Conservation (phyloP, 164 flowering plant genomes). For the Macadamia tetraphylla region DNA sequence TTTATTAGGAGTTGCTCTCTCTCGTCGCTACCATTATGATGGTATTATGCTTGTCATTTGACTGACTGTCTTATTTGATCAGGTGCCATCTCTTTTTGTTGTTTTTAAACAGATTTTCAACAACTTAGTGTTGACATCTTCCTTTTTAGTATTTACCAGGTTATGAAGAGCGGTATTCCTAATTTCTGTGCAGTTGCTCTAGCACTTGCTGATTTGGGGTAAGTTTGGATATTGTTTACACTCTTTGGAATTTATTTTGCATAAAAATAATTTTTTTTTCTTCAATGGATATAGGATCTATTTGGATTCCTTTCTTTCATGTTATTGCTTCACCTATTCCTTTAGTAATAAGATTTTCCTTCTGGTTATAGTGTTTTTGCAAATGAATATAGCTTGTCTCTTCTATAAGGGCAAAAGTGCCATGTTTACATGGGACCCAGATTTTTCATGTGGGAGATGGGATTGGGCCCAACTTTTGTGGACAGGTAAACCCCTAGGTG, state of each 20-base stretch:
- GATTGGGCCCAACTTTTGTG: too few relatives aligned
- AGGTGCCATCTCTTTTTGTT: constrained; percentile 2
- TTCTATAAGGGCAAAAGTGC: too few relatives aligned
- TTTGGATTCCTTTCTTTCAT: neutral
- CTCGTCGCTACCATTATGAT: neutral
- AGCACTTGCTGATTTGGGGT: constrained; percentile 91
- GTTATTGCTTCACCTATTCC: neutral
- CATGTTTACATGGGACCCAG: too few relatives aligned
- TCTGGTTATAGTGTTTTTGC: neutral
- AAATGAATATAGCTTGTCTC: neutral
- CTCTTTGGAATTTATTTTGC: neutral
- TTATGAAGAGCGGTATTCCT: constrained; percentile 91
- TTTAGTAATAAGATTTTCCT: too few relatives aligned
- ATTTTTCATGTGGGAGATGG: too few relatives aligned
- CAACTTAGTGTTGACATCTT: constrained; percentile 1
- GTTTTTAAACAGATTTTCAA: constrained; percentile 3
- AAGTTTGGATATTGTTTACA: constrained; percentile 18
- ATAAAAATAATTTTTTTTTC: neutral
- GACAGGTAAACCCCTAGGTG: too few relatives aligned
- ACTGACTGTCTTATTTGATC: neutral
- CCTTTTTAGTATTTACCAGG: constrained; percentile 38
- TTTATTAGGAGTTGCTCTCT: neutral
- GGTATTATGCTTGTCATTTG: neutral
- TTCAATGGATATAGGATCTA: too few relatives aligned
- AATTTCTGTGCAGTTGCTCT: constrained; percentile 97